These are phyloP conservation scores for Pseudocercospora musae DNA, from an alignment of 2,329 filamentous ascomycete species.

Conservation along the genomic window DNA sequence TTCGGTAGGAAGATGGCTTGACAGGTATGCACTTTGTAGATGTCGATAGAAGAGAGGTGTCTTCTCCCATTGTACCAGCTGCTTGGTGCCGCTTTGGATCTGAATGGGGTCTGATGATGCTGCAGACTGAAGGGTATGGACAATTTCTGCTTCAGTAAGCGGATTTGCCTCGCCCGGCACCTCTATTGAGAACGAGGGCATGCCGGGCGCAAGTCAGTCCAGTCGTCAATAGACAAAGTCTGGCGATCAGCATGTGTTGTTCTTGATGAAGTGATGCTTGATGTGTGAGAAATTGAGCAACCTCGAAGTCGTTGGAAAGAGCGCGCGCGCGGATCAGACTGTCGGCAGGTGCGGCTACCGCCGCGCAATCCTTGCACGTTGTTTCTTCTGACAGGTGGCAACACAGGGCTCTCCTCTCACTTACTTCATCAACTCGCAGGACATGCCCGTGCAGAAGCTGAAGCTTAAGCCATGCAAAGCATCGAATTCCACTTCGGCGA, in stretches of 20 bases:
- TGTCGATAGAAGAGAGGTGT: conserved; percentile 47
- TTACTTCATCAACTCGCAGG: not conserved
- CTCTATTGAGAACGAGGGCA: conserved; percentile 54
- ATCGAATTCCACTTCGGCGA: not conserved
- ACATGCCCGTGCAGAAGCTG: not conserved
- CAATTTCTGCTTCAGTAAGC: conserved; percentile 47
- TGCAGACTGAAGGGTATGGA: conserved; percentile 49
- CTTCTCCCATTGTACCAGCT: conserved; percentile 52
- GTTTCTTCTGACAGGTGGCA: too few relatives aligned
- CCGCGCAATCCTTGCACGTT: not conserved
- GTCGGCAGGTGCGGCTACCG: not conserved
- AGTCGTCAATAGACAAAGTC: not conserved
- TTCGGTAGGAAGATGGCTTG: conserved; percentile 70
- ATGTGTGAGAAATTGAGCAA: not conserved
- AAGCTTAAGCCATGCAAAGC: not conserved
- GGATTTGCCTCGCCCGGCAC: conserved; percentile 73
- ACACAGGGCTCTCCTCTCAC: not conserved
- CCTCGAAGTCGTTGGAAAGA: not conserved
- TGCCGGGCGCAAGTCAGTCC: not conserved
- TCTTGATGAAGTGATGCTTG: not conserved
- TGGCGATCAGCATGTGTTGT: not conserved
- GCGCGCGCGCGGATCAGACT: not conserved
- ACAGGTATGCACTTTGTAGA: conserved; percentile 68
- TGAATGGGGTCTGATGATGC: conserved; percentile 47
- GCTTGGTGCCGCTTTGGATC: conserved; percentile 52